These are phyloP conservation scores for Suhomyces sp. DNA, from an alignment of 805 yeast genomes.

Conservation along the genomic window DNA sequence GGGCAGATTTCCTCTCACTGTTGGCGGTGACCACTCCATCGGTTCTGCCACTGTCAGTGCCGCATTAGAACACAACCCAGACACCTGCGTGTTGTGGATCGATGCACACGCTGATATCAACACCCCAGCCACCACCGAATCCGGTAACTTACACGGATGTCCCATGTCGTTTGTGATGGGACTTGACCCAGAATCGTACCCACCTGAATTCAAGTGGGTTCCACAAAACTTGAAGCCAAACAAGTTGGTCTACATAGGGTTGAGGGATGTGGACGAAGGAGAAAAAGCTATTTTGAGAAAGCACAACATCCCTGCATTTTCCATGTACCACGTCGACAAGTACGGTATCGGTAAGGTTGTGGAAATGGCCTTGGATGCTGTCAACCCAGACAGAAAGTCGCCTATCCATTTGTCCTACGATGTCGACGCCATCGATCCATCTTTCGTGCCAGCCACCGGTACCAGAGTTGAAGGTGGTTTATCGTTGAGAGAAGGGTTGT, in stretches of 20 bases:
- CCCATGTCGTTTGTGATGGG: constrained; percentile 93
- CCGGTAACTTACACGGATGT: constrained; percentile 95
- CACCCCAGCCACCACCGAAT: constrained; percentile 75
- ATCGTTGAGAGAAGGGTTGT: constrained; percentile 90
- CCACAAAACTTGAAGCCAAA: constrained; percentile 60
- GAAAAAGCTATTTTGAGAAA: constrained; percentile 75
- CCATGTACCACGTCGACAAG: constrained; percentile 95
- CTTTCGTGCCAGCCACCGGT: constrained; percentile 94
- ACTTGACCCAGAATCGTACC: constrained; percentile 61
- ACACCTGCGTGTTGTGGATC: constrained; percentile 90
- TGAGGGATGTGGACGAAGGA: constrained; percentile 87
- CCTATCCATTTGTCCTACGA: constrained; percentile 93
- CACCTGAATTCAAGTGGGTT: constrained; percentile 80
- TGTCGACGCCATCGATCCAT: constrained; percentile 95
- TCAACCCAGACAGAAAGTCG: constrained; percentile 62
- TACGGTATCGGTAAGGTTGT: constrained; percentile 89
- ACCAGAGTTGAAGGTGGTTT: constrained; percentile 97
- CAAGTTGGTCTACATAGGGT: constrained; percentile 87
- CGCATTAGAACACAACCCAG: constrained; percentile 72
- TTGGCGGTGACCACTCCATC: constrained; percentile 97
- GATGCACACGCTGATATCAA: constrained; percentile 98
- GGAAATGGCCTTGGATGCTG: constrained; percentile 79
- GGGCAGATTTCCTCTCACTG: constrained; percentile 66
- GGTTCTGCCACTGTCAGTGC: constrained; percentile 93
- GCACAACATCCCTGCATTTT: constrained; percentile 73